Conservation (phyloP, 2,329 filamentous ascomycete species). For the Hyphodiscus sp. region DNA sequence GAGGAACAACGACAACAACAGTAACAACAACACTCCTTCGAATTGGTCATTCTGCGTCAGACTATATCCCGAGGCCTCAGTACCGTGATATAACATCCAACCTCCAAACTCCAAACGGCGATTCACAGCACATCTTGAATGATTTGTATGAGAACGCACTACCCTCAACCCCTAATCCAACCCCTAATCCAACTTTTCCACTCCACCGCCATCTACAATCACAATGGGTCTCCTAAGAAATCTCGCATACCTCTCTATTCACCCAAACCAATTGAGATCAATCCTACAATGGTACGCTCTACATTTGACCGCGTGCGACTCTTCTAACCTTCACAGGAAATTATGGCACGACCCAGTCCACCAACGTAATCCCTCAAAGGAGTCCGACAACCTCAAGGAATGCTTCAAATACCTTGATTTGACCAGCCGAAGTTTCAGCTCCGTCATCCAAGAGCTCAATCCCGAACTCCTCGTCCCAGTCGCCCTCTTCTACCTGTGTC, state of each 20-base stretch:
- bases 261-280: slow-evolving; percentile 70
- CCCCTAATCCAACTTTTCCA: neutral
- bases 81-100: neutral
- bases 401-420: slow-evolving; percentile 82
- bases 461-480: slow-evolving; percentile 88
- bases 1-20: no score
- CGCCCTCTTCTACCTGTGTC: slow-evolving; percentile 83
- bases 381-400: slow-evolving; percentile 64
- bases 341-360: slow-evolving; percentile 95
- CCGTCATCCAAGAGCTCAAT: slow-evolving; percentile 93
- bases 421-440: slow-evolving; percentile 88
- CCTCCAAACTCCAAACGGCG: neutral
- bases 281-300: slow-evolving; percentile 76
- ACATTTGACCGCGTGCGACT: neutral
- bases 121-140: neutral
- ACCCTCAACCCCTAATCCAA: neutral
- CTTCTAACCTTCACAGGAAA: slow-evolving; percentile 57
- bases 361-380: slow-evolving; percentile 68
- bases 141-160: neutral
- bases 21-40: no score
- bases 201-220: neutral
- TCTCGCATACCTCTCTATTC: slow-evolving; percentile 64
- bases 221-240: slow-evolving; percentile 47
- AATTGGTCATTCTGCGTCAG: neutral
- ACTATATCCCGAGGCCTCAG: neutral